Base-by-base conservation (phyloP, 352 stramenopile species). In the Globisporangium middletonii region DNA sequence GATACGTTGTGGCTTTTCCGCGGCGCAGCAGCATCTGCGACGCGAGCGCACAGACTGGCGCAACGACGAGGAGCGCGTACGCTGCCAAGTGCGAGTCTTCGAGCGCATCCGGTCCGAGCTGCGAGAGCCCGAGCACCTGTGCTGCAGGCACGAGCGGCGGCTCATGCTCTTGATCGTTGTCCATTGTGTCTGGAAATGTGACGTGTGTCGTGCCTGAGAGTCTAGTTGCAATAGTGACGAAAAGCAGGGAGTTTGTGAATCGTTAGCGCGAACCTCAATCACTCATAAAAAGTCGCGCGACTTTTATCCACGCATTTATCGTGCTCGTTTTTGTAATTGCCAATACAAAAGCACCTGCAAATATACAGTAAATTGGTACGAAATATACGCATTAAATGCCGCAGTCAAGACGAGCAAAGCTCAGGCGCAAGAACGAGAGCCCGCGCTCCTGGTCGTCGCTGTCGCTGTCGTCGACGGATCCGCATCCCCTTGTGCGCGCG, bases 11-110 rank as follows among this genome's bases (percentile, higher is more conserved):
- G 33, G 67, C 68, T 65, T 73, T 77, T 3, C 74, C 74, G 4
- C 72, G 62, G 12, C 46, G 52, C 23, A 79, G 49, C 42, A 86
- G 57, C 52, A 73, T 59, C 30, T 56, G 57, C 0, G 70, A 73
- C 18, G 63, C 68, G 0, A 89, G 57, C 12, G 64, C 51, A 15
- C 56, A 71, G 26, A 79, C 15, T 4, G 76, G 76, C 6, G 67
- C 67, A 46, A 87, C 68, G 0, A 87, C 63, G 27, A 84, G 54
- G 37, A 89, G 65, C 45, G 66, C 52, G 37, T 83, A 86, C 8
- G 60, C 67, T 5, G 76, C 74, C 15, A 67, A 45, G 43, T 71
- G 57, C 41, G 71, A 72, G 62, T 86, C 74, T 18, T 74, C 63
- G 19, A 76, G 48, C 35, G 79, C 77, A 52, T 83, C 73, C 16